Evolutionary conservation across 116 monocot genomes (phyloP), one percentile per base, ranked within the genome.

Genomic region (Papilionanthe hybrid): DNA sequence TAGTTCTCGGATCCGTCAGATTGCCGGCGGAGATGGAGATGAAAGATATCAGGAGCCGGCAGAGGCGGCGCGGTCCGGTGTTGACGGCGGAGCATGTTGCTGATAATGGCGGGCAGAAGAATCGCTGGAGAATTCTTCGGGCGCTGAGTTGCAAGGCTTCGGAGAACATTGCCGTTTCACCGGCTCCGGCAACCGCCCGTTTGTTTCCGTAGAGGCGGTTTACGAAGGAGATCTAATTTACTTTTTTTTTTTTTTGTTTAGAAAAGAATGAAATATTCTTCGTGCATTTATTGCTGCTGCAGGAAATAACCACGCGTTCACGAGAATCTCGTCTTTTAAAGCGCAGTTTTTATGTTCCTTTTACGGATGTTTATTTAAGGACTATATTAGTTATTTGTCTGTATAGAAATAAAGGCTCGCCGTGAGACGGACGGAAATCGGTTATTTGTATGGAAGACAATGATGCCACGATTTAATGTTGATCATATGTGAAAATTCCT

Each of bases 11-110:
- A 4, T 73, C 43, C 71, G 41, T 71, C 5, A 71, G 71, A 32
- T 41, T 71, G 37, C 71, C 71, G 4, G 71, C 71, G 41, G 71
- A 71, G 71, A 71, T 71, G 73, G 73, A 73, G 73, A 73, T 73
- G 73, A 42, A 22, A 19, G 73, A 73, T 44, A 73, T 42, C 20
- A 44, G 44, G 10, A 42, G 17, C 44, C 42, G 73, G 73, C 73
- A 43, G n/a, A 73, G 44, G 44, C 42, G 20, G 20, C 42, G 44
- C 5, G 29, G 69, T 3, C 37, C 44, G 20, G n/a, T 44, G 44
- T 1, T 9, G 9, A 15, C 43, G n/a, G 20, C 19, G 9, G 43
- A 42, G 18, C 0, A 5, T 13, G 0, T n/a, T 22, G 19, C 44
- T 23, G 69, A 69, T 3, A 17, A 42, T 44, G n/a, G 22, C 19